Evolutionary conservation across 2,329 filamentous ascomycete species (phyloP), one percentile per base, ranked within the genome.

Genomic region (Epichloe scottii): DNA sequence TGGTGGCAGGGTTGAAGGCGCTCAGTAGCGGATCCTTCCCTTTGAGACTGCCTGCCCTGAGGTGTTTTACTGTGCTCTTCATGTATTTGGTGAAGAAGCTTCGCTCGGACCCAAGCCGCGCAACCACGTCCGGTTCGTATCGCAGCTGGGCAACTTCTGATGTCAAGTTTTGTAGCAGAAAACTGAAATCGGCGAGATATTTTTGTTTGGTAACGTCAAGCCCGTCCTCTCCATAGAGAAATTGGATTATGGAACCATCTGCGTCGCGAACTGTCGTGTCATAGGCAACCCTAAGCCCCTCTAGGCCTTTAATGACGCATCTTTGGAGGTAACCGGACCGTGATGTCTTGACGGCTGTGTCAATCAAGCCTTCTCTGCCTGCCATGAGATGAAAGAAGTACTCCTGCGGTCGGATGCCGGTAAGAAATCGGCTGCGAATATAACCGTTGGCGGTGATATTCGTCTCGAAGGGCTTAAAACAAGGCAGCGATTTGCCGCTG

Each of bases 361-460:
- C 93, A 64, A 98, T 98, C 57, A 98, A 74, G 75, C 93, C 93
- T 76, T 98, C 94, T 71, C 93, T 82, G 60, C 94, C 94, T 63
- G 91, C 93, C 94, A 98, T 98, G 68, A 94, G 89, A 78, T 98
- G 93, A 75, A 98, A 98, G 67, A 91, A 98, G 68, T 96, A 98
- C 66, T 98, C 94, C 63, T 98, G 93, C 4, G 93, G 93, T 50
- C 91, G 83, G 55, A 98, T 93, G 54, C 93, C 93, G 23, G 94
- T 98, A 75, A 98, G 85, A 79, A 98, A 98, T 65, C 93, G 89
- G 63, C 94, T 89, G 47, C 87, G 86, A 57, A 98, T 87, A 68
- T 95, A 98, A 17, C 93, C 93, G 61, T 90, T 90, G 48, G 93
- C 93, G 59, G 89, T 79, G 6, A 95, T 79, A 58, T 89, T 82